A percentile compares a stretch with the other conserved stretches of the same genome.
Conservation (phyloP, 2,329 filamentous ascomycete genomes). For the Phoma sp. region DNA sequence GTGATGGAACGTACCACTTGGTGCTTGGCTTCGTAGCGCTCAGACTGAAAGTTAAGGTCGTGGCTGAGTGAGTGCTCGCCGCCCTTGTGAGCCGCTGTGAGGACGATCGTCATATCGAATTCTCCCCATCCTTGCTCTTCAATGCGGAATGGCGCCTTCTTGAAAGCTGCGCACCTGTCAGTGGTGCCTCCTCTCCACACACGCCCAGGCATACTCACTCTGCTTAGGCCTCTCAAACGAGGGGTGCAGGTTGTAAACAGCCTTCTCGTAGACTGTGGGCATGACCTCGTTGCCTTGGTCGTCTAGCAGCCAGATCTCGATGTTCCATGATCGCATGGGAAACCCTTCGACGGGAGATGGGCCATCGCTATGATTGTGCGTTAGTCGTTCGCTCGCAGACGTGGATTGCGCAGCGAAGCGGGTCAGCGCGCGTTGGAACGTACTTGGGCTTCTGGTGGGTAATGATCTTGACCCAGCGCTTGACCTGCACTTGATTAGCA, state of each 20-base stretch:
- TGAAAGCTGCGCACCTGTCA: conserved; percentile 59
- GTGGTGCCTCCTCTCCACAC: not conserved
- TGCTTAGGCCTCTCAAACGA: conserved; percentile 88
- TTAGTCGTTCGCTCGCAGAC: conserved; percentile 16
- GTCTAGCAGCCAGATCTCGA: conserved; percentile 83
- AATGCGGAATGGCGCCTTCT: conserved; percentile 85
- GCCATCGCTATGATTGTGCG: conserved; percentile 65
- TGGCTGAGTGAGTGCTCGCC: conserved; percentile 80
- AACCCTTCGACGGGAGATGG: conserved; percentile 83
- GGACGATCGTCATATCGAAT: conserved; percentile 90
- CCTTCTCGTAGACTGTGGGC: conserved; percentile 88
- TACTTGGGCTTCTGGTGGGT: conserved; percentile 91
- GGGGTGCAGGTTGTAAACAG: conserved; percentile 89
- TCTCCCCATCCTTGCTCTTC: conserved; percentile 97
- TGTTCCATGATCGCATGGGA: conserved; percentile 90
- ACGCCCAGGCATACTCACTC: conserved; percentile 59
- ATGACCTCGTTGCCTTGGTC: conserved; percentile 83
- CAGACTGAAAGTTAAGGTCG: conserved; percentile 87
- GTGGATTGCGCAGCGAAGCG: conserved; percentile 14
- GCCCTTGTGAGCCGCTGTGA: conserved; percentile 83
- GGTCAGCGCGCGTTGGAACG: conserved; percentile 48
- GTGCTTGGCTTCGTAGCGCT: conserved; percentile 83
- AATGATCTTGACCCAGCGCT: conserved; percentile 90
- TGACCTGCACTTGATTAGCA: conserved; percentile 59
- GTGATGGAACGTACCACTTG: conserved; percentile 61